phyloP scores from a whole-genome alignment of 1,284 basidiomycete species.

The Pseudozyma flocculosa region DNA sequence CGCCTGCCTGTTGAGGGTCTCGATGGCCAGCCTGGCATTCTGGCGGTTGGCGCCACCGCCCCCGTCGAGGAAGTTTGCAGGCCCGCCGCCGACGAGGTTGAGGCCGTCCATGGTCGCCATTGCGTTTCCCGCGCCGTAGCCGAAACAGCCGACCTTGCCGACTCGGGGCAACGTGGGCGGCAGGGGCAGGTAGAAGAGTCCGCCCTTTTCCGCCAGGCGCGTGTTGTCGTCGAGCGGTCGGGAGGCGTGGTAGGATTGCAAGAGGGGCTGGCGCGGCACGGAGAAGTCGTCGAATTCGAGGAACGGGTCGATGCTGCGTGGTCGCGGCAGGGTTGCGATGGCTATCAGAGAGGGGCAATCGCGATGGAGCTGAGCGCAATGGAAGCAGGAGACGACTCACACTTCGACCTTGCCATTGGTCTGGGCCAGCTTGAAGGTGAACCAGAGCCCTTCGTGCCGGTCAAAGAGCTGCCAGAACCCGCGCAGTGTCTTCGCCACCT shows the following conservation, averaged over 20 bases:
- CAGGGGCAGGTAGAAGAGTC: constrained; percentile 43
- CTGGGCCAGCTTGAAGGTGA: constrained; percentile 20
- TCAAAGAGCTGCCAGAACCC: constrained; percentile 32
- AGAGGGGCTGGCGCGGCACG: constrained; percentile 22
- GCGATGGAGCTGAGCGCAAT: not conserved
- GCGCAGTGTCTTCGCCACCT: not conserved
- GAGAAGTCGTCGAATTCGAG: constrained; percentile 44
- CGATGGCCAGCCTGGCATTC: constrained; percentile 40
- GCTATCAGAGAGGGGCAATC: not conserved
- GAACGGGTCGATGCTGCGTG: constrained; percentile 11
- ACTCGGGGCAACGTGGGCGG: constrained; percentile 8
- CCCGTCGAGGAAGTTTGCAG: constrained; percentile 48
- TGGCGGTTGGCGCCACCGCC: constrained; percentile 39
- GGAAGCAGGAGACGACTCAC: not conserved
- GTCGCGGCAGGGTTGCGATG: too few species aligned
- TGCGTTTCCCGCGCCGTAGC: constrained; percentile 46
- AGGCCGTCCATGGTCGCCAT: constrained; percentile 51
- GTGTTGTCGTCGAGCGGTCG: constrained; percentile 24
- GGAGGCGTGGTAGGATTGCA: constrained; percentile 19
- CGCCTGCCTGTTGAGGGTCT: constrained; percentile 38
- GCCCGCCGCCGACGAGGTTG: constrained; percentile 29
- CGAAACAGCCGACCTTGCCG: constrained; percentile 44
- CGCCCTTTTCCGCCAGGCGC: constrained; percentile 33
- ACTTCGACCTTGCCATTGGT: not conserved
- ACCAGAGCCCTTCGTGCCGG: constrained; percentile 38